Evolutionary conservation across 2,329 filamentous ascomycete species (phyloP), one percentile per base, ranked within the genome.

Genomic region (Escovopsis weberi): DNA sequence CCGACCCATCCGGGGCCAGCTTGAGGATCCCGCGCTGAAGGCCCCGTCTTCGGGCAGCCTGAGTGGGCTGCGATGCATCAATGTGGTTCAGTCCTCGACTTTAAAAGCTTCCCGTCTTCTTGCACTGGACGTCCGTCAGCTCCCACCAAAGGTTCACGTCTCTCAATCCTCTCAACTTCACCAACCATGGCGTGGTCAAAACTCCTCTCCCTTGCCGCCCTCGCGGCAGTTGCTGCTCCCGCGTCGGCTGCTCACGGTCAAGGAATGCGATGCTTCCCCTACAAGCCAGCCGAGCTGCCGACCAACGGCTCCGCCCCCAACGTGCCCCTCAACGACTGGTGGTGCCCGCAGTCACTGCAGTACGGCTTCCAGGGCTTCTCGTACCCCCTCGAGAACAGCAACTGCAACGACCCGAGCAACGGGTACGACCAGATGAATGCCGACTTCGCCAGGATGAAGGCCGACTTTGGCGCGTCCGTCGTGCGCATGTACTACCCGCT

Each of bases 331-430:
- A 34, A 37, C 19, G 33, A 50, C 18, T 51, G 50, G 50, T 51
- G 47, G 50, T 51, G 50, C 42, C 45, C 48, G 3, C 48, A 49
- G 41, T 45, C 41, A n/a, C 42, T 45, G 44, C 47, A 41, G 6
- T 50, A 50, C 23, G 48, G 48, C 34, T 50, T 51, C 41, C 43
- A 50, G 40, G 50, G 50, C 10, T 50, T 51, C 43, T 47, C 43
- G 8, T 51, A 51, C 26, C 49, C 48, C 5, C 43, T 51, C 4
- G 48, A 51, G 33, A 43, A 50, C n/a, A 35, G 38, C 34, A 41
- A 50, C 37, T 51, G 49, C 43, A 43, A 37, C 33, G 41, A 30
- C n/a, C 26, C 33, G 15, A 33, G 39, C 37, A 48, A 49, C 28
- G 26, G 48, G 34, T 50, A 44, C n/a, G 45, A 39, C 12, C 38